A percentile compares a stretch with the other conserved stretches of the same genome.
Conservation (phyloP, 2,329 filamentous ascomycete species). For the Colletotrichum magnum region DNA sequence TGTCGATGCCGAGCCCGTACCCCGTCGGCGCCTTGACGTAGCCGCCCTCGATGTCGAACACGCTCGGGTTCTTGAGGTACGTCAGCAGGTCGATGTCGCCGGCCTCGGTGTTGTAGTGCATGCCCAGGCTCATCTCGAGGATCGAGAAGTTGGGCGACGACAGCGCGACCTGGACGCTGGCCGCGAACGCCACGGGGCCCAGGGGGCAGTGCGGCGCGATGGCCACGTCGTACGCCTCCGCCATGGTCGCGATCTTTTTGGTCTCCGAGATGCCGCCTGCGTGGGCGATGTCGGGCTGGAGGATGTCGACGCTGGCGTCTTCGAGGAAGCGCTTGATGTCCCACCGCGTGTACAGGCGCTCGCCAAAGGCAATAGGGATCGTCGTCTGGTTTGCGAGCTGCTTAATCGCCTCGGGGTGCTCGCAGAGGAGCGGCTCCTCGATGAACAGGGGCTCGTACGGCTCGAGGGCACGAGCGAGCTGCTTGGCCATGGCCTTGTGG, state of each 20-base stretch:
- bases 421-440: slow-evolving; percentile 75
- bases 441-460: slow-evolving; percentile 76
- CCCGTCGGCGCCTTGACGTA: slow-evolving; percentile 68
- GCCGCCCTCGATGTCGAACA: slow-evolving; percentile 70
- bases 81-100: slow-evolving; percentile 68
- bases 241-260: slow-evolving; percentile 73
- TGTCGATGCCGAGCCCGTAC: slow-evolving; percentile 72
- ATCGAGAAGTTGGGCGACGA: slow-evolving; percentile 72
- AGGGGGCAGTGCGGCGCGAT: slow-evolving; percentile 77
- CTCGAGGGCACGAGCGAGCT: slow-evolving; percentile 73
- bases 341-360: slow-evolving; percentile 76
- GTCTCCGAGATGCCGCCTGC: slow-evolving; percentile 76
- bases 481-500: slow-evolving; percentile 79
- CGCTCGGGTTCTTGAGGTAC: slow-evolving; percentile 70
- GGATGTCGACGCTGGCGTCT: slow-evolving; percentile 72
- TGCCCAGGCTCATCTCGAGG: slow-evolving; percentile 78
- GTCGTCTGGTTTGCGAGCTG: slow-evolving; percentile 68
- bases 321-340: slow-evolving; percentile 76
- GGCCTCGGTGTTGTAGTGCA: slow-evolving; percentile 73
- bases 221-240: slow-evolving; percentile 76
- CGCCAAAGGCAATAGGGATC: slow-evolving; percentile 75
- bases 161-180: slow-evolving; percentile 72
- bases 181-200: slow-evolving; percentile 77
- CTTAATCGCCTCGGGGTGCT: slow-evolving; percentile 72
- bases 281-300: slow-evolving; percentile 77